Evolutionary conservation across 2,329 filamentous ascomycete species (phyloP), one percentile per base, ranked within the genome.

Genomic region (Chaetoscypha palmicola): DNA sequence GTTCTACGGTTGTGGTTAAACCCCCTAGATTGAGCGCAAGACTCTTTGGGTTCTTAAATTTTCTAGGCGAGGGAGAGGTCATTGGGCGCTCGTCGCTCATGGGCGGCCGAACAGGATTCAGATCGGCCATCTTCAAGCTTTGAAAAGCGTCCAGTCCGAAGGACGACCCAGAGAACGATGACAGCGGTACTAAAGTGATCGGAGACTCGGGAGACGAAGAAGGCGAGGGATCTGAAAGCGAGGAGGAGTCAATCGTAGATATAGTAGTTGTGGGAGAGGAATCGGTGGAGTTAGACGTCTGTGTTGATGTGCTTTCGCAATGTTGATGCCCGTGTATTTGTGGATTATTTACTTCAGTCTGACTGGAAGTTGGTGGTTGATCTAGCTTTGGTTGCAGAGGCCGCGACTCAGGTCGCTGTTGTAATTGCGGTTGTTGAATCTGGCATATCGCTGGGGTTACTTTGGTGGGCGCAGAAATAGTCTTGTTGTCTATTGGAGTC

Each of bases 211-310:
- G 91, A 1, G 91, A 96, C 17, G 90, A 88, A 41, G 84, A 91
- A 2, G 92, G 89, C 4, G 91, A 96, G 5, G 87, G 83, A 57
- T 97, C 91, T 22, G 90, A 90, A 38, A 92, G 74, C 22, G 88
- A 86, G 7, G 88, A 91, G 4, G 90, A 94, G 66, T 95, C 91
- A 51, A 91, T 87, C 16, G 88, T 95, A 4, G 89, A 95, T 38
- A 92, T 77, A 2, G 91, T 95, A 3, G 90, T 96, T 5, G 91
- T 97, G 1, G 92, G 92, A 7, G 91, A 97, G 17, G 91, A 95
- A 59, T 95, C 90, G 32, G 86, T 86, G 1, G 92, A 97, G 52
- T 86, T 87, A 12, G 85, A 86, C 43, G 75, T 75, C 51, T 84
- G 82, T 2, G 84, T 87, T 5, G 83, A 90, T n/a, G 79, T 83